Percentiles rank a stretch among this genome's conserved stretches.
Conservation (phyloP, 1,284 basidiomycete species). For the Moesziomyces aphidis region DNA sequence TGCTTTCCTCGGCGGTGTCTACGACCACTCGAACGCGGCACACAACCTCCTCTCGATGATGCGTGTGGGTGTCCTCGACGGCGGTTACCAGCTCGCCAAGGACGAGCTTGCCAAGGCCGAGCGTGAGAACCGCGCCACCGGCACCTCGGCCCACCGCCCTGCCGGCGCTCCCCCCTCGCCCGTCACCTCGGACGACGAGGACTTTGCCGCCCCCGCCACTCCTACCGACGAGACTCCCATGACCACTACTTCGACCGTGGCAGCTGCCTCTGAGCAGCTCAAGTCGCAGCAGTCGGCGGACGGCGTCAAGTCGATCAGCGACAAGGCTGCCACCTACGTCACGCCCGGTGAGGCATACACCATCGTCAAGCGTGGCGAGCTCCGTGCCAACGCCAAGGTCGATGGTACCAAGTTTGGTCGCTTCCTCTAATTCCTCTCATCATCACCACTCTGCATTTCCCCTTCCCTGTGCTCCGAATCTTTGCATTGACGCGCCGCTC, state of each 20-base stretch:
- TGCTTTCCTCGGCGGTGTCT: conserved; percentile 65
- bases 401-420: conserved; percentile 51
- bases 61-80: conserved; percentile 66
- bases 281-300: conserved; percentile 43
- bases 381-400: conserved; percentile 52
- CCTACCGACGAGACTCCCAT: conserved; percentile 48
- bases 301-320: conserved; percentile 40
- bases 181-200: conserved; percentile 55
- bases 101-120: conserved; percentile 48
- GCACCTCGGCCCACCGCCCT: conserved; percentile 41
- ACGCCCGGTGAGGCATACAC: conserved; percentile 63
- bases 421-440: conserved; percentile 19
- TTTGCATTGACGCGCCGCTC: conserved; percentile 10
- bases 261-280: conserved; percentile 49
- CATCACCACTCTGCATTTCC: conserved; percentile 14
- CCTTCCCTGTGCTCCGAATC: neutral
- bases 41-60: conserved; percentile 66
- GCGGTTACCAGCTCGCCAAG: conserved; percentile 64
- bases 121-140: conserved; percentile 44
- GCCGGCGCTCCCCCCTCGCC: conserved; percentile 53
- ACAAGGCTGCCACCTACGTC: conserved; percentile 56
- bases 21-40: conserved; percentile 66
- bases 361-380: conserved; percentile 56
- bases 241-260: conserved; percentile 31
- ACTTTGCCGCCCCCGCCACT: conserved; percentile 41